These are phyloP conservation scores for Fusarium dimerum DNA, from an alignment of 2,329 filamentous ascomycete species.

Conservation along the genomic window DNA sequence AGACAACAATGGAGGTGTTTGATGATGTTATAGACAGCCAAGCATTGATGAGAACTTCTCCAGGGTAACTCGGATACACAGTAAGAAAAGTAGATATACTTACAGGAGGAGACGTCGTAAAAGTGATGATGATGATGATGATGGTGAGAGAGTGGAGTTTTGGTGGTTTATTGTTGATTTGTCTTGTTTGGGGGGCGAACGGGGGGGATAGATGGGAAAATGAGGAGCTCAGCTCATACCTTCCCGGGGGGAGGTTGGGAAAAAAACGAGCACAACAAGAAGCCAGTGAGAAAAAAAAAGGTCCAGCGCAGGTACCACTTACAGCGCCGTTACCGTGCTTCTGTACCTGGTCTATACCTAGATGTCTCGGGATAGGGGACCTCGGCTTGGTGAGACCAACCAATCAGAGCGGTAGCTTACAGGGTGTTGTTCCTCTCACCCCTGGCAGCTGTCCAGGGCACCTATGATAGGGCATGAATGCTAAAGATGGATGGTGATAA, in stretches of 20 bases:
- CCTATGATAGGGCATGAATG: no score
- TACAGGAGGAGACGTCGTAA: constrained; percentile 18
- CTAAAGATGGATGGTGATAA: no score
- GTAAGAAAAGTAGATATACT: constrained; percentile 4
- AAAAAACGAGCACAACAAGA: no score
- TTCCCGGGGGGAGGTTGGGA: not conserved
- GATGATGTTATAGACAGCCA: not conserved
- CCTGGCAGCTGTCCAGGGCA: no score
- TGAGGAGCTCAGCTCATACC: not conserved
- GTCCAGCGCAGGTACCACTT: no score
- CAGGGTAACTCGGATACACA: not conserved
- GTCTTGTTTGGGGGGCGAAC: constrained; percentile 17
- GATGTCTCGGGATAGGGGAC: no score
- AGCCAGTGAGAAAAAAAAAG: no score
- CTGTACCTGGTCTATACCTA: no score
- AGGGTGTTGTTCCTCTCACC: no score
- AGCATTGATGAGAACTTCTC: constrained; percentile 7
- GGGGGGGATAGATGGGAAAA: constrained; percentile 4
- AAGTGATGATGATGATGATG: constrained; percentile 25
- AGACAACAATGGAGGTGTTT: constrained; percentile 10
- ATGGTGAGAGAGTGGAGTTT: constrained; percentile 23
- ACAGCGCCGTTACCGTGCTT: no score
- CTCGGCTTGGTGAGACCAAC: no score
- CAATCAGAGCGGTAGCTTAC: no score
- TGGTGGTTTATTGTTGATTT: constrained; percentile 25